Evolutionary conservation across 2,329 filamentous ascomycete genomes (phyloP).

Genomic region (Madurella mycetomatis): DNA sequence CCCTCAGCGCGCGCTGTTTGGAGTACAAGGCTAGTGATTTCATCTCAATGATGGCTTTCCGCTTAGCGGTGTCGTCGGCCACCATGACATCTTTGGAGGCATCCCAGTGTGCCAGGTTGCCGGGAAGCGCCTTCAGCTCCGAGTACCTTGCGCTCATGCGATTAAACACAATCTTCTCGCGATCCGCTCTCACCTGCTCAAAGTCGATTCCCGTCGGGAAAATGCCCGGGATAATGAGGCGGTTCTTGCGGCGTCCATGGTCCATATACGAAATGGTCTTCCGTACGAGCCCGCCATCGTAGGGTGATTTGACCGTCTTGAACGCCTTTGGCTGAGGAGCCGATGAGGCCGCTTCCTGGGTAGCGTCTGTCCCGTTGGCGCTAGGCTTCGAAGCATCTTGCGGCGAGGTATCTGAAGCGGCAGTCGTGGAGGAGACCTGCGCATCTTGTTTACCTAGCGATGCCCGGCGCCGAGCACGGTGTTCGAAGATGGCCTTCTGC

Average conservation of each 20-base stretch:
- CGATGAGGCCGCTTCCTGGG: constrained; percentile 22
- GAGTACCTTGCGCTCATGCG: constrained; percentile 79
- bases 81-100: constrained; percentile 62
- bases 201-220: constrained; percentile 87
- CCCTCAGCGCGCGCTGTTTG: constrained; percentile 81
- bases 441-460: constrained; percentile 46
- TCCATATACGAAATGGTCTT: constrained; percentile 71
- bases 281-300: constrained; percentile 50
- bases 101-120: constrained; percentile 85
- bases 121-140: constrained; percentile 77
- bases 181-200: constrained; percentile 78
- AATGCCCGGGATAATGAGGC: constrained; percentile 78
- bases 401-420: constrained; percentile 23
- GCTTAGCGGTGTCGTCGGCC: constrained; percentile 76
- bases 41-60: constrained; percentile 90
- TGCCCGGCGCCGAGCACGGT: constrained; percentile 62
- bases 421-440: constrained; percentile 34
- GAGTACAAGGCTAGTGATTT: constrained; percentile 85
- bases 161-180: constrained; percentile 85
- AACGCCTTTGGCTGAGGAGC: constrained; percentile 42
- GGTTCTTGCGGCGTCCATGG: constrained; percentile 70
- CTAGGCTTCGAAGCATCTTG: constrained; percentile 34
- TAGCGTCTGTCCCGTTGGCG: constrained; percentile 39
- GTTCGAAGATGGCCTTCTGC: constrained; percentile 77
- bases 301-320: constrained; percentile 72